Evolutionary conservation across 2,329 filamentous ascomycete species (phyloP), one percentile per base, ranked within the genome.

Genomic region (Arthrobotrys sinensis): DNA sequence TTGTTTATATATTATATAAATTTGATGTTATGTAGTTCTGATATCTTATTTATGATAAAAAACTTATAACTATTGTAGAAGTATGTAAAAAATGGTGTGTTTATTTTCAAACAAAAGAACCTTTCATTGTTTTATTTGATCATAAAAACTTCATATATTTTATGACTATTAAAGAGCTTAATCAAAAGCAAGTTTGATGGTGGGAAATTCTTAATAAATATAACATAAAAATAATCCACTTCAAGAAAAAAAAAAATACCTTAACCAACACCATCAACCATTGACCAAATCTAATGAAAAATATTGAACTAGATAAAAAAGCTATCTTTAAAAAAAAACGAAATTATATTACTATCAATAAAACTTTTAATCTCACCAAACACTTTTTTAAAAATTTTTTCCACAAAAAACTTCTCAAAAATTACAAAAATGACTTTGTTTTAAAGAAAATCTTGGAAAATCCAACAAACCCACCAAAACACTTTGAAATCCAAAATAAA

Each of bases 21-120:
- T 53, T 67, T 67, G 16, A 55, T 43, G 43, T 48, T 14, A 64
- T 48, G 3, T 28, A 64, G 48, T 48, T 46, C 6, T 46, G 52
- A 53, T 67, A 67, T 55, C 7, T 43, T 24, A 67, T 66, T 34
- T 52, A 67, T 67, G 55, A 67, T 67, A 67, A n/a, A n/a, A n/a
- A n/a, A n/a, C n/a, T n/a, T n/a, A n/a, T n/a, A n/a, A n/a, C n/a
- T n/a, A n/a, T n/a, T n/a, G n/a, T n/a, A n/a, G n/a, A n/a, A n/a
- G n/a, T n/a, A n/a, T n/a, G n/a, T n/a, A n/a, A n/a, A n/a, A n/a
- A n/a, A n/a, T n/a, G n/a, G n/a, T n/a, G n/a, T n/a, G n/a, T n/a
- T n/a, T n/a, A n/a, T n/a, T n/a, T n/a, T n/a, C n/a, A n/a, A n/a
- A n/a, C n/a, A n/a, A n/a, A n/a, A n/a, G n/a, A n/a, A n/a, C n/a